Evolutionary conservation across 805 yeast genomes (phyloP).

Genomic region (Candida caryicola): DNA sequence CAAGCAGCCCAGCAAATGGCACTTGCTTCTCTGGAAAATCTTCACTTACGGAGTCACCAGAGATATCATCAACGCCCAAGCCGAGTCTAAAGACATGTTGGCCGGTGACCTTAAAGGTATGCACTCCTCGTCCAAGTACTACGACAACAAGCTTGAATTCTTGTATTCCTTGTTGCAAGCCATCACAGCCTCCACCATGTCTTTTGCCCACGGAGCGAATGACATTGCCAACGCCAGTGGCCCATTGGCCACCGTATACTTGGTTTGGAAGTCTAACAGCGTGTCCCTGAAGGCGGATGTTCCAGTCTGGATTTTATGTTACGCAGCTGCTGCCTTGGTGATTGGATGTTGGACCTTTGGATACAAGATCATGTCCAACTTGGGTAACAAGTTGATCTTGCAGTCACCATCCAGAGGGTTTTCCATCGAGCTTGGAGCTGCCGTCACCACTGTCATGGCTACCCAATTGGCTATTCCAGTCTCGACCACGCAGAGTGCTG

Average conservation of each 20-base stretch:
- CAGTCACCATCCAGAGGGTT: constrained; percentile 81
- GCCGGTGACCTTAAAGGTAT: constrained; percentile 47
- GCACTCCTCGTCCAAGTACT: constrained; percentile 60
- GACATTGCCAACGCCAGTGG: constrained; percentile 79
- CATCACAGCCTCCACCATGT: constrained; percentile 74
- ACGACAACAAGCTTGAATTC: constrained; percentile 69
- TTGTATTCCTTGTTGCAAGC: constrained; percentile 67
- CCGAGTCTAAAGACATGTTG: constrained; percentile 34
- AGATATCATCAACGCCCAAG: constrained; percentile 57
- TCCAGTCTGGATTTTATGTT: constrained; percentile 70
- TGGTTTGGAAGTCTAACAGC: constrained; percentile 55
- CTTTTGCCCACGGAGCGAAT: constrained; percentile 80
- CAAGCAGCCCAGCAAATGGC: constrained; percentile 56
- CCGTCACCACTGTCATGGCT: constrained; percentile 71
- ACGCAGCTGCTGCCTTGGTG: constrained; percentile 63
- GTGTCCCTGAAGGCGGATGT: constrained; percentile 50
- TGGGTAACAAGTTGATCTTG: constrained; percentile 71
- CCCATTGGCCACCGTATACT: constrained; percentile 65
- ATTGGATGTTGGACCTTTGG: constrained; percentile 72
- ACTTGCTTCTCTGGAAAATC: constrained; percentile 45
- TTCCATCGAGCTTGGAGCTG: constrained; percentile 75
- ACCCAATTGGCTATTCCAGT: constrained; percentile 69
- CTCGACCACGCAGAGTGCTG: constrained; percentile 76
- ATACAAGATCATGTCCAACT: constrained; percentile 63
- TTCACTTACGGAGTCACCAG: constrained; percentile 59